Evolutionary conservation across 1,284 basidiomycete genomes (phyloP), one percentile per base, ranked within the genome.

Genomic region (Kwoniella shivajii): DNA sequence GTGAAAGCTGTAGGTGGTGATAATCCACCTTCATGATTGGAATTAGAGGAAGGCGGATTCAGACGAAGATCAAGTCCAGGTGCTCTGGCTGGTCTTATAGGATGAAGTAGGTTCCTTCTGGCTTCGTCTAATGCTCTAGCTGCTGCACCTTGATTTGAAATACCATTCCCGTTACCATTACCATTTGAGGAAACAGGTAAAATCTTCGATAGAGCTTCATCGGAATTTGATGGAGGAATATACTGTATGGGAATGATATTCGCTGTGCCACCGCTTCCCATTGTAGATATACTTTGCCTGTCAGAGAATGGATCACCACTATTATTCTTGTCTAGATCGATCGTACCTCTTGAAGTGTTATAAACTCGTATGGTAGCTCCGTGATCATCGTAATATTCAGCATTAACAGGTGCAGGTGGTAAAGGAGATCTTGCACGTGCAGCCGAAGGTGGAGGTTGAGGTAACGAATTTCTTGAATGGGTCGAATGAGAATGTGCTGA

Each of bases 231-330:
- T 13, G 68, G 65, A 11, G 76, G 75, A n/a, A 77, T 73, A 46
- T 66, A 79, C 41, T 77, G 76, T 43, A 78, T 79, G 1, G 77
- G 78, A 24, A 78, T 76, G 42, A 78, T 74, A 49, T 78, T 75
- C 29, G 75, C 74, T 13, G 65, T 67, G 4, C 57, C 65, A 1
- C 59, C 60, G 18, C 57, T 59, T 16, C 61, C 56, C 41, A 66
- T 66, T 0, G 74, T 77, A 0, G 68, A 69, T 22, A 78, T 63
- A 37, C 68, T 72, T 27, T 70, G 67, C 18, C 64, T 39, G 54
- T 78, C 76, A 7, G 69, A 64, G 57, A 78, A 78, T 9, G 77
- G 77, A 54, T 78, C 72, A 4, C 62, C 61, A 13, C 38, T 39
- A 7, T 63, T 64, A 36, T 33, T 42, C 18, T 48, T 39, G 7